Base-by-base conservation (phyloP, 1,284 basidiomycete genomes). In the Coniophora puteana region DNA sequence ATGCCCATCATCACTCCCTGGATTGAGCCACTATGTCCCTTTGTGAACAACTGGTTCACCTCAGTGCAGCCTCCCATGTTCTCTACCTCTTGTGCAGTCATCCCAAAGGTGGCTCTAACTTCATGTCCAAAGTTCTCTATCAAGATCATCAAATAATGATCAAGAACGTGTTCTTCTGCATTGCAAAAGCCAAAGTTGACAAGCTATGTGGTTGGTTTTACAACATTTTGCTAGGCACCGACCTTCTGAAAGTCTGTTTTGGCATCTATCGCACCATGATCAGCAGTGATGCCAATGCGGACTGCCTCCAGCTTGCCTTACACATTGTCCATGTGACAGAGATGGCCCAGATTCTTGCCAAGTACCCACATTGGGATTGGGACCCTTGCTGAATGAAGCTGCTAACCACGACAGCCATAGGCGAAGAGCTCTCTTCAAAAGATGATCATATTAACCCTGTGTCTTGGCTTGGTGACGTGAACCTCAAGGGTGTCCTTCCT, bases 151-250 rank as follows among this genome's bases (percentile, higher is more conserved):
- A 52, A n/a, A n/a, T n/a, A n/a, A n/a, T n/a, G n/a, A n/a, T n/a
- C n/a, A n/a, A n/a, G n/a, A n/a, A n/a, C n/a, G n/a, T n/a, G n/a
- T n/a, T n/a, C n/a, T n/a, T n/a, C n/a, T n/a, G n/a, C n/a, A n/a
- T 54, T 22, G 53, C 55, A 4, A 59, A 60, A 40, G 38, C 48
- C 5, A 44, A 57, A 25, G 30, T 49, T 13, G 45, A 51, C 36
- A 29, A 54, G 38, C 56, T 53, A 1, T 31, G 42, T 21, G 40
- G 40, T 2, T 8, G 30, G 11, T 59, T 60, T 41, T 58, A 35
- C 22, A 29, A 55, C 4, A 56, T 57, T 30, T 45, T 50, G 0
- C 43, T 54, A 7, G 58, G 58, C 5, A 53, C 54, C 1, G 53
- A 60, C 38, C 44, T 39, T 1, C 40, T 54, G 1, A 51, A 55